Base-by-base conservation (phyloP, 225 moss, liverwort and hornwort genomes). In the Sphagnum tenellum region DNA sequence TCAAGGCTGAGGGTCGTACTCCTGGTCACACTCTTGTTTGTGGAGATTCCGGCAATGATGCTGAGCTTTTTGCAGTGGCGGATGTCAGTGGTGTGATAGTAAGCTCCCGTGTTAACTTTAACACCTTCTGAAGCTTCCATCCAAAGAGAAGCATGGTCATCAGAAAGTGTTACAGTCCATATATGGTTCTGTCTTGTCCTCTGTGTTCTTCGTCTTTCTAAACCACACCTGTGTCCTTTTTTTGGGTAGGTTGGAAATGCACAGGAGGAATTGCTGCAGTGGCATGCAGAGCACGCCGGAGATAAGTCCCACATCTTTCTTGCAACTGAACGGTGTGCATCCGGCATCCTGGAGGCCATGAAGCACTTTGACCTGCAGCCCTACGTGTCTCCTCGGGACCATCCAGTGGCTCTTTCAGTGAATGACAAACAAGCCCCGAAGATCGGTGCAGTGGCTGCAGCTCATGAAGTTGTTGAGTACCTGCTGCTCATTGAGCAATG, bases 11-110 rank as follows among this genome's bases (percentile, higher is more conserved):
- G 69, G 81, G 82, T 48, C 69, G 72, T 45, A 44, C 70, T 57
- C 89, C 90, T 58, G 53, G 60, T 12, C 80, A 79, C 61, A 93
- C 87, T 61, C 98, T 98, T 63, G 90, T 98, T 11, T 98, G 98
- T 62, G 93, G 98, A 6, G 90, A 93, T 69, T 93, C 98, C 44
- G 90, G 90, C 69, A 98, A 88, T 66, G 98, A 98, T 70, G 82
- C 84, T 12, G 93, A 93, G 67, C 98, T 93, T 64, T 98, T 98
- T 69, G 76, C 80, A 46, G 85, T 98, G 54, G 56, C 83, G 47
- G 79, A 77, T 50, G 89, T 90, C 3, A 87, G 76, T 48, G 93
- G 98, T 68, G 90, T 98, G 50, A 86, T 98, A 75, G 98, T 98
- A 86, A 78, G 77, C 11, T 53, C 52, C 62, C 29, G 1, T 29